Evolutionary conservation across 306 rosid genomes (phyloP).

Genomic region (barrel medic (Medicago truncatula)): MtrunA17r5.0-ANR NC_053045.1:55112001-55112500

Average conservation of each 20-base stretch:
- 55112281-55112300: conserved; percentile 83
- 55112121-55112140: too few relatives aligned
- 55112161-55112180: background rate
- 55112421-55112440: conserved; percentile 79
- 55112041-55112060: too few relatives aligned
- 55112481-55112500: background rate
- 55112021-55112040: too few relatives aligned
- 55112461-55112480: background rate
- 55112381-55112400: conserved; percentile 93
- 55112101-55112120: too few relatives aligned
- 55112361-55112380: conserved; percentile 84
- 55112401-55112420: conserved; percentile 86
- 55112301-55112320: conserved; percentile 92
- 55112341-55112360: conserved; percentile 89
- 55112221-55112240: conserved; percentile 56
- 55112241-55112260: conserved; percentile 93
- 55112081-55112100: too few relatives aligned
- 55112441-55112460: conserved; percentile 70
- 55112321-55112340: conserved; percentile 88
- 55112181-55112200: background rate
- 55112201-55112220: conserved; percentile 8
- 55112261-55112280: conserved; percentile 92
- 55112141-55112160: background rate
- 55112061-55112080: too few relatives aligned
- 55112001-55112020: too few relatives aligned